Evolutionary conservation across 768 basidiomycete genomes (phyloP), one percentile per base, ranked within the genome.

Genomic region (Pluteus cervinus): DNA sequence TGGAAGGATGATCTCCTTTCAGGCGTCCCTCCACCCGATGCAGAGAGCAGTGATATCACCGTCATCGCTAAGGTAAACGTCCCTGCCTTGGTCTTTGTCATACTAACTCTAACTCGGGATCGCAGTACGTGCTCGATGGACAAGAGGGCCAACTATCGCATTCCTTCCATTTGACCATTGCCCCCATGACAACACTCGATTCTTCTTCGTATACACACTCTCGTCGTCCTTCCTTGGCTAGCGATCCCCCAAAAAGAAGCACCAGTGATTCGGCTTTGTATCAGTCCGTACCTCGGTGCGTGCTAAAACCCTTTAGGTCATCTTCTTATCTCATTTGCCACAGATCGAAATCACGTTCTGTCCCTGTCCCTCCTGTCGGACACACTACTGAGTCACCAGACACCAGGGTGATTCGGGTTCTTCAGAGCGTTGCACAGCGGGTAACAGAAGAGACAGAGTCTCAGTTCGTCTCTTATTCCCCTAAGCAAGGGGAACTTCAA

Each of bases 1-100:
- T 98, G 93, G 92, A 81, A 84, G 47, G 78, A 79, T 34, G 86
- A 89, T 43, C 76, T 80, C 35, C 68, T 98, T 14, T 77, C 78
- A 23, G 94, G 94, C 16, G 75, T 79, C 25, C 90, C 91, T 12
- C 74, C 81, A 26, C 66, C 77, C 24, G 83, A 86, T 43, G 81
- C 88, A 23, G 77, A 81, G 51, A 80, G 74, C 35, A 80, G 81
- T 50, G 77, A 82, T 35, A 74, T 94, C 42, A 81, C 78, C 11
- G 80, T 79, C 17, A 71, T 81, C 36, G 91, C 87, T 10, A n/a
- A n/a, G n/a, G n/a, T n/a, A n/a, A 76, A 77, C 63, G 88, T 90
- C 53, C 40, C 74, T 62, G 18, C 24, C 7, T 34, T 34, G 30
- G 18, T 33, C 18, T 33, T 26, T 42, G 16, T 31, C 18, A 18